Percentiles rank a stretch among this genome's conserved stretches.
These are phyloP conservation scores for Ogataea corticis DNA, from an alignment of 805 yeast genomes.

Conservation along the genomic window DNA sequence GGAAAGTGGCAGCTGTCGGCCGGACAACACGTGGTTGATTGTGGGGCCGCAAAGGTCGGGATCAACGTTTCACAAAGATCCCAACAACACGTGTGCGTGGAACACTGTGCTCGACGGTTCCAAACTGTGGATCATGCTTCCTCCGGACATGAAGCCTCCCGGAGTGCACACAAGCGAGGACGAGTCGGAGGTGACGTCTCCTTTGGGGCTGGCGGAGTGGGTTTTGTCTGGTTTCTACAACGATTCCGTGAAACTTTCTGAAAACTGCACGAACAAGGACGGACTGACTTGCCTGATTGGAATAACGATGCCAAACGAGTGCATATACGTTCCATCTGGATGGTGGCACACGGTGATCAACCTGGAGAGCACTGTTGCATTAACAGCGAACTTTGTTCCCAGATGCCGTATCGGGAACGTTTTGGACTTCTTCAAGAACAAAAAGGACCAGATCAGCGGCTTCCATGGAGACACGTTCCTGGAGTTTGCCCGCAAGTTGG, in stretches of 20 bases:
- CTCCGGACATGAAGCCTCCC: conserved; percentile 75
- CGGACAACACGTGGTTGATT: conserved; percentile 92
- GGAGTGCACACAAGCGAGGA: conserved; percentile 77
- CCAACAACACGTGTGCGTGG: conserved; percentile 91
- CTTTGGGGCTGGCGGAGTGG: conserved; percentile 94
- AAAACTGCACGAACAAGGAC: conserved; percentile 28
- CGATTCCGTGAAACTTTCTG: conserved; percentile 58
- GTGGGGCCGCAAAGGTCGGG: conserved; percentile 83
- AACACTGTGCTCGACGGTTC: conserved; percentile 73
- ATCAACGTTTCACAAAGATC: conserved; percentile 91
- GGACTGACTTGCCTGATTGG: conserved; percentile 57
- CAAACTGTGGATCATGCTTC: conserved; percentile 88
- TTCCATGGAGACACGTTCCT: conserved; percentile 61
- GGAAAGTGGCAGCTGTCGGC: conserved; percentile 52
- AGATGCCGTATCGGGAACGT: conserved; percentile 58
- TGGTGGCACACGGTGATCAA: conserved; percentile 98
- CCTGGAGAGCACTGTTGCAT: conserved; percentile 75
- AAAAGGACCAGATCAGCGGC: conserved; percentile 75
- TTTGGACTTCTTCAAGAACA: conserved; percentile 64
- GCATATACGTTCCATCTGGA: conserved; percentile 88
- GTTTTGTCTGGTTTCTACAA: conserved; percentile 77
- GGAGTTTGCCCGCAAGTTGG: conserved; percentile 34
- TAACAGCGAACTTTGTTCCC: conserved; percentile 90
- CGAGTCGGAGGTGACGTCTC: conserved; percentile 88
- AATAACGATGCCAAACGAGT: conserved; percentile 77